phyloP scores from a whole-genome alignment of 495 filamentous ascomycete species.

The Daldinia caldariorum region DNA sequence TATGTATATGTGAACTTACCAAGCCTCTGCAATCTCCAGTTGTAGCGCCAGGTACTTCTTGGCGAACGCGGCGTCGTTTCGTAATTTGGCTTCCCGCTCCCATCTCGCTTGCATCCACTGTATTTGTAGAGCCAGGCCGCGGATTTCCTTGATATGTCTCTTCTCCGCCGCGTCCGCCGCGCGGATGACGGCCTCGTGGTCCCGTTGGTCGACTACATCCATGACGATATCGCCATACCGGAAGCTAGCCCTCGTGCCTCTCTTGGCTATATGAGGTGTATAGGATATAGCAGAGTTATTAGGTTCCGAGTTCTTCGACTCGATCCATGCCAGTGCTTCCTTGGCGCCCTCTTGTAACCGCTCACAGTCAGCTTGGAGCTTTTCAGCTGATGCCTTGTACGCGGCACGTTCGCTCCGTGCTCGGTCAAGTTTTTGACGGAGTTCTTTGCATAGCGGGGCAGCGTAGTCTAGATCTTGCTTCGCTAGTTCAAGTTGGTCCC shows the following conservation, averaged over 20 bases:
- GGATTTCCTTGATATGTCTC: conserved; percentile 80
- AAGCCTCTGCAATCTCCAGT: conserved; percentile 81
- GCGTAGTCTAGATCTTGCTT: conserved; percentile 45
- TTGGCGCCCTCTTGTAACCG: conserved; percentile 47
- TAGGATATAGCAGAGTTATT: conserved; percentile 39
- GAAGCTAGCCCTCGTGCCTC: conserved; percentile 45
- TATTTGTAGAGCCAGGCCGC: conserved; percentile 86
- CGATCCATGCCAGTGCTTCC: conserved; percentile 45
- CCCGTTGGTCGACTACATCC: conserved; percentile 49
- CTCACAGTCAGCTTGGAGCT: conserved; percentile 54
- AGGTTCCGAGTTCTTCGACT: conserved; percentile 52
- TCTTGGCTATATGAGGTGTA: conserved; percentile 37
- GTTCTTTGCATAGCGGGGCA: conserved; percentile 35
- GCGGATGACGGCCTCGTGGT: conserved; percentile 57
- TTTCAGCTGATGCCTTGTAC: conserved; percentile 56
- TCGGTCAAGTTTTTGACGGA: conserved; percentile 59
- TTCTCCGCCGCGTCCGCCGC: conserved; percentile 63
- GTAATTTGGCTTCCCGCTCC: conserved; percentile 80
- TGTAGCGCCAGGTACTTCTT: conserved; percentile 82
- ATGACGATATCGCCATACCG: conserved; percentile 49
- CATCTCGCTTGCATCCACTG: conserved; percentile 84
- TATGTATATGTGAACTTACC: conserved; percentile 67
- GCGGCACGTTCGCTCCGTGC: conserved; percentile 56
- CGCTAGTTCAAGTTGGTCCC: conserved; percentile 33
- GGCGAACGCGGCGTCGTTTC: conserved; percentile 78